A percentile compares a stretch with the other conserved stretches of the same genome.
Evolutionary conservation across 2,329 filamentous ascomycete genomes (phyloP).

Genomic region (Pseudopyricularia javanii): DNA sequence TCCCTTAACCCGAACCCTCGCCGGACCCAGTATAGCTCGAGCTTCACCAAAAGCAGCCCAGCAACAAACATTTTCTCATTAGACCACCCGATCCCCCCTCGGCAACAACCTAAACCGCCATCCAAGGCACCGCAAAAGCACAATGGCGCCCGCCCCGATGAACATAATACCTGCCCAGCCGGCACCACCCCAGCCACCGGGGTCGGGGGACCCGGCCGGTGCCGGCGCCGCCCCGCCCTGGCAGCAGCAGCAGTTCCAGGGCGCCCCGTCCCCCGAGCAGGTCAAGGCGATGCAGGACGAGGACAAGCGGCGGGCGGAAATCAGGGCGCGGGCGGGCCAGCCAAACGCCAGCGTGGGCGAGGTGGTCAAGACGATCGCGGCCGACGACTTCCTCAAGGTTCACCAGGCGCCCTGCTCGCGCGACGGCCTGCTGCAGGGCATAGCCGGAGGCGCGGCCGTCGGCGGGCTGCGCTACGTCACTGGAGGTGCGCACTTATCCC

Average conservation of each 20-base stretch:
- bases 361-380: constrained; percentile 53
- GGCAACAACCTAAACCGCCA: neutral
- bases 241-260: constrained; percentile 10
- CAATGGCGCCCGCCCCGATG: neutral
- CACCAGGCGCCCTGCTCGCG: constrained; percentile 75
- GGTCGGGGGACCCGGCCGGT: neutral
- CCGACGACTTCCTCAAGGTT: constrained; percentile 57
- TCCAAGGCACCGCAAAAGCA: no score
- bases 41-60: neutral
- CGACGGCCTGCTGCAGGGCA: constrained; percentile 71
- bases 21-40: neutral
- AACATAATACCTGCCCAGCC: neutral
- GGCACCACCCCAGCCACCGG: constrained; percentile 1
- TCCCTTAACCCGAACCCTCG: neutral
- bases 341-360: constrained; percentile 34
- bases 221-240: constrained; percentile 6
- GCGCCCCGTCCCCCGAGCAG: constrained; percentile 14
- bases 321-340: constrained; percentile 19
- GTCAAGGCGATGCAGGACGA: constrained; percentile 12
- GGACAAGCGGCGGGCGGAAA: constrained; percentile 12
- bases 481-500: constrained; percentile 42
- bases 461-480: constrained; percentile 65
- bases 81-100: no score
- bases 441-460: constrained; percentile 63
- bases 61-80: neutral